Evolutionary conservation across 345 rosid species (phyloP).

Genomic region (Pistacia integerrima): DNA sequence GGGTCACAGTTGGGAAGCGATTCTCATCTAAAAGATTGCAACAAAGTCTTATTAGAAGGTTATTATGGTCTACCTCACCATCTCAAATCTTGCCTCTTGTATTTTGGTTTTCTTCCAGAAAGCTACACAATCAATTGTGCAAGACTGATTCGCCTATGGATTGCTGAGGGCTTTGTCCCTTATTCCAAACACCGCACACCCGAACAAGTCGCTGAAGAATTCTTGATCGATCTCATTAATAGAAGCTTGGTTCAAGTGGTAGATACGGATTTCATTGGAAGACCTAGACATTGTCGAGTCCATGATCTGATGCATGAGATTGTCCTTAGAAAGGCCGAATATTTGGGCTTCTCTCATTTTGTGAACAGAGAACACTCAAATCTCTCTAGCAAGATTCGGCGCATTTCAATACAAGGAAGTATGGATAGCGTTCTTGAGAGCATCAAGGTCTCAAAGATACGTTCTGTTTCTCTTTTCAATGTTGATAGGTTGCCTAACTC

Average conservation of each 20-base stretch:
- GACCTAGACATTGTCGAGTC: not conserved
- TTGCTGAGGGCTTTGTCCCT: constrained; percentile 22
- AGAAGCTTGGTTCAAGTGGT: constrained; percentile 21
- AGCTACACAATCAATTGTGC: constrained; percentile 1
- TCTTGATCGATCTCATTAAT: constrained; percentile 20
- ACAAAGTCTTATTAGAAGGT: constrained; percentile 18
- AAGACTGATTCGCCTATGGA: constrained; percentile 24
- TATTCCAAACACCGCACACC: not conserved
- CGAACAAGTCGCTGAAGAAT: constrained; percentile 17
- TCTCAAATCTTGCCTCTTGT: constrained; percentile 25
- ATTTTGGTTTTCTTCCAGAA: constrained; percentile 21
- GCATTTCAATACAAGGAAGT: constrained; percentile 9
- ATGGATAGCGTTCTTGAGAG: not conserved
- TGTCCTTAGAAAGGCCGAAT: not conserved
- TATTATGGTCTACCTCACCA: constrained; percentile 27
- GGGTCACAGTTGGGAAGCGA: constrained; percentile 9
- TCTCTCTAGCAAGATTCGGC: not conserved
- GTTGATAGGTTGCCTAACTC: not conserved
- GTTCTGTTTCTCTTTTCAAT: constrained; percentile 18
- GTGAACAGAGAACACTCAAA: not conserved
- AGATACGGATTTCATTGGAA: no score
- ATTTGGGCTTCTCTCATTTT: constrained; percentile 3
- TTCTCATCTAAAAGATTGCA: not conserved
- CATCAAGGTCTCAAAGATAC: not conserved
- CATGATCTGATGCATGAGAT: constrained; percentile 22